phyloP scores from a whole-genome alignment of 2,329 filamentous ascomycete species.

The Penicillium sp. region DNA sequence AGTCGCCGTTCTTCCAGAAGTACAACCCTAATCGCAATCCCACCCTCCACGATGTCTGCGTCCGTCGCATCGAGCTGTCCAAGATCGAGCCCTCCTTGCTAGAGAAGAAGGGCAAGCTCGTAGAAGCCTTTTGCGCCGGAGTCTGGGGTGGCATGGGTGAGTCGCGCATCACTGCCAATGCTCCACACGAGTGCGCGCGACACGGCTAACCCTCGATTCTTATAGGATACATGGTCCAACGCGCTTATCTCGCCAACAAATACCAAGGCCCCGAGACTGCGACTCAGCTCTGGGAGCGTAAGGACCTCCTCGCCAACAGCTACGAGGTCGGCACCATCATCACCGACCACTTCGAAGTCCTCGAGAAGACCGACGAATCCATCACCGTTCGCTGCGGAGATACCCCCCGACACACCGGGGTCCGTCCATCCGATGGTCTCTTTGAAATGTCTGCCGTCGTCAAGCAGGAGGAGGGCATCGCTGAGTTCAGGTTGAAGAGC shows the following conservation, averaged over 20 bases:
- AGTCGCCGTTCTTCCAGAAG: constrained; percentile 58
- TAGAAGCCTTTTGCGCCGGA: constrained; percentile 69
- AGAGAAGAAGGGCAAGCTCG: constrained; percentile 63
- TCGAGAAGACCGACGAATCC: constrained; percentile 64
- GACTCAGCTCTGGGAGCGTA: constrained; percentile 64
- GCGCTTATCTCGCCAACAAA: constrained; percentile 62
- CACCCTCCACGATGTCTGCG: constrained; percentile 65
- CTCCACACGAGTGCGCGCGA: not conserved
- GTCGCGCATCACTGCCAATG: constrained; percentile 19
- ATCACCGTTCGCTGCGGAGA: constrained; percentile 71
- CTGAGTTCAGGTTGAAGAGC: constrained; percentile 69
- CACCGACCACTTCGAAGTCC: constrained; percentile 73
- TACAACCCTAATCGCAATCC: constrained; percentile 68
- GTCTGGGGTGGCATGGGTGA: constrained; percentile 69
- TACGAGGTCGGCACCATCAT: constrained; percentile 68
- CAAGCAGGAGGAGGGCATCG: constrained; percentile 62
- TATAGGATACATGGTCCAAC: constrained; percentile 56
- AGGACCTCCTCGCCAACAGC: constrained; percentile 57
- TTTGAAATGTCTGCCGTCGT: constrained; percentile 67
- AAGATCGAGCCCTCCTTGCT: constrained; percentile 69
- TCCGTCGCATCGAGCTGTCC: constrained; percentile 64
- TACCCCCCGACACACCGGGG: constrained; percentile 61
- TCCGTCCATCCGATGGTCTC: constrained; percentile 66
- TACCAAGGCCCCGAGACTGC: constrained; percentile 61
- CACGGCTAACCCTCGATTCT: not conserved